Conservation (phyloP, 208 protist species). For the Crithidia acanthocephali region DNA sequence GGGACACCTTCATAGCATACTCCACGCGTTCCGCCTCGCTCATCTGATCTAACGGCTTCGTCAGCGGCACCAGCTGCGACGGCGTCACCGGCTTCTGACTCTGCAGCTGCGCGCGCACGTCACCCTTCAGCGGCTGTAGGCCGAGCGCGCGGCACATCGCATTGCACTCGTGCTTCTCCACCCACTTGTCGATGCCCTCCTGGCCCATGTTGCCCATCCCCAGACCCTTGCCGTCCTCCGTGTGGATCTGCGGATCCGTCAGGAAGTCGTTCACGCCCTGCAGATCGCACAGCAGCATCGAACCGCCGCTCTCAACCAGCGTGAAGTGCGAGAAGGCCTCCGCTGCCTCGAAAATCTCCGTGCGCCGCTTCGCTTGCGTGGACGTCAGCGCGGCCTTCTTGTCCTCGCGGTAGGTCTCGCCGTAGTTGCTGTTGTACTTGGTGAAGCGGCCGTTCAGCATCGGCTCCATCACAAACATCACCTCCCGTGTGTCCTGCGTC, state of each 20-base stretch:
- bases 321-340: constrained; percentile 92
- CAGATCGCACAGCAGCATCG: constrained; percentile 84
- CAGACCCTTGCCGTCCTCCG: constrained; percentile 74
- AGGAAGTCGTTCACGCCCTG: constrained; percentile 85
- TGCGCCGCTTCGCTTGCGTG: constrained; percentile 46
- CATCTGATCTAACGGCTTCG: constrained; percentile 81
- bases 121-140: constrained; percentile 47
- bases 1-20: constrained; percentile 64
- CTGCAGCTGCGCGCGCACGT: constrained; percentile 49
- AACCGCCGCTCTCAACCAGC: constrained; percentile 60
- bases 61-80: constrained; percentile 57
- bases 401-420: constrained; percentile 71
- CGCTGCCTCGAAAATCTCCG: constrained; percentile 71
- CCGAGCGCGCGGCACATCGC: constrained; percentile 67
- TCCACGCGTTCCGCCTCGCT: constrained; percentile 72
- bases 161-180: constrained; percentile 77
- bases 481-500: constrained; percentile 68
- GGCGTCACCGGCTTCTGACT: constrained; percentile 48
- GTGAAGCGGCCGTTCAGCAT: constrained; percentile 84
- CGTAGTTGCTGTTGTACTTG: constrained; percentile 93
- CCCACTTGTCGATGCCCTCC: constrained; percentile 84
- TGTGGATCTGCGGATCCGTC: constrained; percentile 90
- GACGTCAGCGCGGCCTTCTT: constrained; percentile 55
- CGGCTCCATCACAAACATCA: constrained; percentile 90
- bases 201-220: constrained; percentile 86